Conservation (phyloP, 2,329 filamentous ascomycete genomes). For the Aspergillus novoparasiticus region DNA sequence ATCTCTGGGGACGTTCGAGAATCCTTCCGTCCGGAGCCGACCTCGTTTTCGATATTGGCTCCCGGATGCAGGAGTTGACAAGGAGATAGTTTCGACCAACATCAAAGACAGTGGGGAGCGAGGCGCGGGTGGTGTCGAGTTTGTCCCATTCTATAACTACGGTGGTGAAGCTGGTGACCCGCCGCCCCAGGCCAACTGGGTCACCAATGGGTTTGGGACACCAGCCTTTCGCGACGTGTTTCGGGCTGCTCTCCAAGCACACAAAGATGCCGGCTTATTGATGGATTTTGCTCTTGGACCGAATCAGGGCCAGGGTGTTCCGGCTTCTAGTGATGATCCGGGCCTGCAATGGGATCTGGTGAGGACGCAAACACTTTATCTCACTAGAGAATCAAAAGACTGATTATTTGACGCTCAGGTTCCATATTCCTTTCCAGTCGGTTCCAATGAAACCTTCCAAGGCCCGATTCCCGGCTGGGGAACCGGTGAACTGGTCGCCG, state of each 20-base stretch:
- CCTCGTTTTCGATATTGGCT: constrained; percentile 44
- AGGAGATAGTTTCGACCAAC: constrained; percentile 29
- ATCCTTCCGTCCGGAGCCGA: constrained; percentile 31
- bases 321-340: constrained; percentile 33
- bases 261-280: constrained; percentile 37
- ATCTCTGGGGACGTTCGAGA: constrained; percentile 19
- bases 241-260: constrained; percentile 31
- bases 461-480: constrained; percentile 43
- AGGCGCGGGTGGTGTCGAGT: constrained; percentile 44
- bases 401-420: background rate
- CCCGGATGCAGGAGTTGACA: constrained; percentile 39
- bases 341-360: constrained; percentile 36
- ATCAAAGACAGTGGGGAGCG: constrained; percentile 32
- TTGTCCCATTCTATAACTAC: constrained; percentile 40
- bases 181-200: constrained; percentile 37
- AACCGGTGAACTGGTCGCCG: constrained; percentile 31
- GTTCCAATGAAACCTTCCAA: constrained; percentile 35
- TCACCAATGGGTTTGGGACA: constrained; percentile 42
- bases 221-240: constrained; percentile 33
- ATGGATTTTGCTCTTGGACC: constrained; percentile 51
- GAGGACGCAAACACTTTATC: background rate
- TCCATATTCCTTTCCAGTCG: constrained; percentile 6
- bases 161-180: constrained; percentile 31
- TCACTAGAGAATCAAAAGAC: no score
- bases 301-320: constrained; percentile 50